Evolutionary conservation across 2,329 filamentous ascomycete species (phyloP), one percentile per base, ranked within the genome.

Genomic region (Colletotrichum liaoningense): DNA sequence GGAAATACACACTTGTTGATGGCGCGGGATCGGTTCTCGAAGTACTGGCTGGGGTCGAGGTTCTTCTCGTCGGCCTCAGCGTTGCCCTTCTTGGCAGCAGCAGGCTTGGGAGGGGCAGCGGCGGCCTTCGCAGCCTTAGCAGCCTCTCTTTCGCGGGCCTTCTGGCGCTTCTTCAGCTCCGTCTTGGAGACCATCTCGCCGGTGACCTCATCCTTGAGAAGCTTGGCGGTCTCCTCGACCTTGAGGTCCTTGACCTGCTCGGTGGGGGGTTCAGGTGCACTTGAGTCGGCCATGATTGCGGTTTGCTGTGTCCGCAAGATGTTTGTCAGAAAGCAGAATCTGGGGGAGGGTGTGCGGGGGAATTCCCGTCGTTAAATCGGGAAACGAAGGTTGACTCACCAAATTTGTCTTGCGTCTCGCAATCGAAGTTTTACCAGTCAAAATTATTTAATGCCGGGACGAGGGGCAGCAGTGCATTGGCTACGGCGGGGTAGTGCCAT

Each of bases 131-230:
- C 92, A 78, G 92, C 92, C 93, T 97, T 98, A 86, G 95, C 94
- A 77, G 93, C 93, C 74, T 97, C 95, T 84, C 90, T 92, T 84
- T 96, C 91, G 77, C 96, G 93, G 81, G 93, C 89, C 94, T 99
- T 99, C 87, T 95, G 91, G 80, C 96, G 92, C 88, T 94, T 96
- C 94, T 99, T 99, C 83, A 98, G 88, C 86, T 95, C 93, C 19
- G 92, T 91, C 91, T 95, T 95, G 86, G 93, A 95, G 74, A 93
- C 82, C 83, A 85, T 92, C 86, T 99, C 97, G 79, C 97, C 97
- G 16, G 97, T 98, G 76, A 95, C 94, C 80, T 97, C 94, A 83
- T 99, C 97, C 28, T 54, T 63, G 63, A 97, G 90, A 78, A 97
- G 89, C 86, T 96, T 94, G 80, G 89, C 89, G 77, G 42, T 60